phyloP scores from a whole-genome alignment of 2,329 filamentous ascomycete species.

The Diaporthe citriasiana region DNA sequence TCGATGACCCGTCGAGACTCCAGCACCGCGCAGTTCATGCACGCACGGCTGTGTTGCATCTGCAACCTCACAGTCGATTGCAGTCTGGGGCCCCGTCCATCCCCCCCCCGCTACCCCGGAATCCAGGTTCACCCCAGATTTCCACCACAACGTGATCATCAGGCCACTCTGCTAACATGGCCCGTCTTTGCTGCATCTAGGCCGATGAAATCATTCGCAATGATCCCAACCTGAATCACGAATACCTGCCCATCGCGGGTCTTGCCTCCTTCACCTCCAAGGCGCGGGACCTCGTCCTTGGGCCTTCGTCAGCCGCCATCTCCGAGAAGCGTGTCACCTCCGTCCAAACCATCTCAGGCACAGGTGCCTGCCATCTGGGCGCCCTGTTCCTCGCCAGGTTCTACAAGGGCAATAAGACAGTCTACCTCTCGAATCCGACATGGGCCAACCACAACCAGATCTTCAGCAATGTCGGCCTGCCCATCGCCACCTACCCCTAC shows the following conservation, averaged over 20 bases:
- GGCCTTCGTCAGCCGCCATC: conserved; percentile 83
- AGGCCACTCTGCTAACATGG: conserved; percentile 45
- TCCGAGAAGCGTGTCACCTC: conserved; percentile 85
- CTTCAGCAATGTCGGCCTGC: conserved; percentile 89
- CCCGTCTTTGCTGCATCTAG: conserved; percentile 60
- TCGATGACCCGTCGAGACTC: background rate
- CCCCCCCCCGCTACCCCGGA: conserved; percentile 39
- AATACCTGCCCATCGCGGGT: conserved; percentile 97
- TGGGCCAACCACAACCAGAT: conserved; percentile 99
- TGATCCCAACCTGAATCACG: conserved; percentile 94
- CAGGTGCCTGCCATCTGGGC: conserved; percentile 93
- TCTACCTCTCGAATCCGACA: conserved; percentile 95
- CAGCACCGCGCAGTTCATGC: background rate
- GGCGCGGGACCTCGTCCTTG: conserved; percentile 91
- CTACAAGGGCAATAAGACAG: conserved; percentile 80
- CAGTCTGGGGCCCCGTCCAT: conserved; percentile 20
- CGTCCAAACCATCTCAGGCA: conserved; percentile 96
- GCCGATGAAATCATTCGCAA: conserved; percentile 90
- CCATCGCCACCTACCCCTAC: conserved; percentile 90
- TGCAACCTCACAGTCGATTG: conserved; percentile 31
- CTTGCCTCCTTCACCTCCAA: conserved; percentile 88
- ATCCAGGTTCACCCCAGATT: conserved; percentile 32
- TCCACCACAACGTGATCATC: conserved; percentile 25
- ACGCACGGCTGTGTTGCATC: conserved; percentile 3
- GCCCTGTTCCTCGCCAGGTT: conserved; percentile 95